These are phyloP conservation scores for Rauvolfia tetraphylla DNA, from an alignment of 257 asterid genomes.

Conservation along the genomic window DNA sequence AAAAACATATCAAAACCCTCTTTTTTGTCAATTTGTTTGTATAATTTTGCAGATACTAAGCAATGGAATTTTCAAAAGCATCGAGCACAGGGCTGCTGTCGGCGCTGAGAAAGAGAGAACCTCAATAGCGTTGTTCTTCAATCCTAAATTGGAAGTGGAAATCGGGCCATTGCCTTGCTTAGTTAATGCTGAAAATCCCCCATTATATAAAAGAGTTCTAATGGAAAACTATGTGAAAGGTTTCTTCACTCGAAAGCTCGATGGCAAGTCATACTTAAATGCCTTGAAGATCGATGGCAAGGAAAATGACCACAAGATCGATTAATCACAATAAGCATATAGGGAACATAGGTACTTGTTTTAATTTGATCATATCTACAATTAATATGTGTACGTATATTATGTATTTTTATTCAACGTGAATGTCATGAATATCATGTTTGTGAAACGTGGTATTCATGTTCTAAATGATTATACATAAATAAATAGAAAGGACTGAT, in stretches of 20 bases:
- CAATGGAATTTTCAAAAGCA: slow-evolving; percentile 64
- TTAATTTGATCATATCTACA: not conserved
- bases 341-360: not conserved
- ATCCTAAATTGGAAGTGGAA: slow-evolving; percentile 46
- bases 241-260: slow-evolving; percentile 53
- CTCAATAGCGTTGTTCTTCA: slow-evolving; percentile 56
- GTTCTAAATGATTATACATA: too few species aligned
- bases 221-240: slow-evolving; percentile 46
- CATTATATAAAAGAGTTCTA: slow-evolving; percentile 31
- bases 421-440: too few species aligned
- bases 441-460: too few species aligned
- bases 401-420: too few species aligned
- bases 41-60: slow-evolving; percentile 45
- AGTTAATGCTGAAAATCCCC: slow-evolving; percentile 17
- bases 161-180: slow-evolving; percentile 50
- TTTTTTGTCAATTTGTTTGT: not conserved
- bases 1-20: too few species aligned
- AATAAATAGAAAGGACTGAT: too few species aligned
- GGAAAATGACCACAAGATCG: not conserved
- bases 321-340: not conserved
- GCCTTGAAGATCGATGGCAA: slow-evolving; percentile 29
- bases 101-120: slow-evolving; percentile 56
- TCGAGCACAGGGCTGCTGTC: slow-evolving; percentile 60
- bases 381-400: too few species aligned
- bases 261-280: slow-evolving; percentile 50